Percentiles rank a stretch among this genome's conserved stretches.
These are phyloP conservation scores for Paecilomyces sp. DNA, from an alignment of 2,329 filamentous ascomycete species.

Conservation along the genomic window DNA sequence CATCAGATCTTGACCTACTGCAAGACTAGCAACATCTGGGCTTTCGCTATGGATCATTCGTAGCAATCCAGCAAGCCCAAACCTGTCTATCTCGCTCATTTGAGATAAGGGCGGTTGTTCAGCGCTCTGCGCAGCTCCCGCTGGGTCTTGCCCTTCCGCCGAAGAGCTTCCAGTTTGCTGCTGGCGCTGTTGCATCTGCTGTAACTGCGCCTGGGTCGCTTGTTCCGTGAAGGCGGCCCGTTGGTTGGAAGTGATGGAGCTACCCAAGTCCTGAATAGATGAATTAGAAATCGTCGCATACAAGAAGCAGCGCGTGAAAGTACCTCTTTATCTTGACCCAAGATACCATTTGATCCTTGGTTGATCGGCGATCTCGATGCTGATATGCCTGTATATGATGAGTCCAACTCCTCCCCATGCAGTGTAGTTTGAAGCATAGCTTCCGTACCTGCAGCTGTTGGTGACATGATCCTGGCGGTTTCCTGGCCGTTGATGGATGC, in stretches of 20 bases:
- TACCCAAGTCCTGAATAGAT: neutral
- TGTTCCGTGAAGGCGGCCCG: constrained; percentile 25
- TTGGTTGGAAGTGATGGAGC: constrained; percentile 16
- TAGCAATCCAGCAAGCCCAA: constrained; percentile 53
- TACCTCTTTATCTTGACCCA: constrained; percentile 38
- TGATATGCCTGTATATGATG: constrained; percentile 21
- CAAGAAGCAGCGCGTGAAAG: constrained; percentile 7
- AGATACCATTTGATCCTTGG: constrained; percentile 35
- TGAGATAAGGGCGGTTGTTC: constrained; percentile 42
- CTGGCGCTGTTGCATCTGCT: constrained; percentile 25
- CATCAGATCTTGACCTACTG: constrained; percentile 58
- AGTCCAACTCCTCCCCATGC: neutral
- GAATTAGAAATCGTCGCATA: neutral
- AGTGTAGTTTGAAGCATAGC: constrained; percentile 14
- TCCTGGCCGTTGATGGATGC: constrained; percentile 32
- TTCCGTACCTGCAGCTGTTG: constrained; percentile 19
- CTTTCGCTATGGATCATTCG: constrained; percentile 50
- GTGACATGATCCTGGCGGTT: constrained; percentile 27
- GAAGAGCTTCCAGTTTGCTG: constrained; percentile 20
- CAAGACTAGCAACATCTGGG: constrained; percentile 46
- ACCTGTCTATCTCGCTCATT: constrained; percentile 55
- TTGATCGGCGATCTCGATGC: constrained; percentile 36
- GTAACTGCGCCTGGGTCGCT: constrained; percentile 18
- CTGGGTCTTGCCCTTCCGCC: constrained; percentile 27
- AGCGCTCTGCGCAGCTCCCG: constrained; percentile 22